A percentile compares a stretch with the other conserved stretches of the same genome.
phyloP scores from a whole-genome alignment of 345 rosid genomes.

The Ceriops decandra region DNA sequence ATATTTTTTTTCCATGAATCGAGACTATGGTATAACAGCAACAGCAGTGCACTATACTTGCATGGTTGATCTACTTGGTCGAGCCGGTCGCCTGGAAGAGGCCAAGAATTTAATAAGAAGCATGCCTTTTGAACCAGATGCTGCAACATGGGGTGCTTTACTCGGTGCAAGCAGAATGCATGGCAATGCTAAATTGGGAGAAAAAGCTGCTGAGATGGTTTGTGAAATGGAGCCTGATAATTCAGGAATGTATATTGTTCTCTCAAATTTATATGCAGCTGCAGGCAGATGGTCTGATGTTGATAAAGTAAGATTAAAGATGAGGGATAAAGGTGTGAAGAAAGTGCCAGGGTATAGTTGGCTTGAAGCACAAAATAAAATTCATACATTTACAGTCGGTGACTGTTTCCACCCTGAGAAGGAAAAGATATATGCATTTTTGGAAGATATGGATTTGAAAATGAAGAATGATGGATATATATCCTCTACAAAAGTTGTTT shows the following conservation, averaged over 20 bases:
- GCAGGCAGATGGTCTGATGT: conserved; percentile 66
- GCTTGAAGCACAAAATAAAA: conserved; percentile 62
- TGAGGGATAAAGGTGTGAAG: conserved; percentile 62
- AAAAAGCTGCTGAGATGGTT: conserved; percentile 55
- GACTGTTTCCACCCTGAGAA: conserved; percentile 54
- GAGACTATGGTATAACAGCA: conserved; percentile 47
- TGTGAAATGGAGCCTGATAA: conserved; percentile 67
- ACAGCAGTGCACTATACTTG: conserved; percentile 62
- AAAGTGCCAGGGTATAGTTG: conserved; percentile 64
- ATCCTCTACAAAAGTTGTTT: conserved; percentile 50
- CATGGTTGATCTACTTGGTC: conserved; percentile 74
- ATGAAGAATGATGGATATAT: conserved; percentile 59
- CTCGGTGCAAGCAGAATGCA: conserved; percentile 75
- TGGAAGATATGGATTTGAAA: conserved; percentile 57
- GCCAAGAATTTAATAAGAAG: conserved; percentile 48
- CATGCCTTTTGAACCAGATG: conserved; percentile 70
- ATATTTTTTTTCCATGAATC: conserved; percentile 50
- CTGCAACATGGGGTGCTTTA: conserved; percentile 75
- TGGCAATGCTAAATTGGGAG: conserved; percentile 56
- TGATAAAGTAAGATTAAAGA: conserved; percentile 50
- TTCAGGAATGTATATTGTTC: conserved; percentile 69
- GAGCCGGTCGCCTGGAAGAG: conserved; percentile 63
- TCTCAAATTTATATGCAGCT: conserved; percentile 65
- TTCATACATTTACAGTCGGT: conserved; percentile 58
- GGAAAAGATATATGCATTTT: conserved; percentile 47